Conservation (phyloP, 2,329 filamentous ascomycete species). For the Scedosporium dehoogii region DNA sequence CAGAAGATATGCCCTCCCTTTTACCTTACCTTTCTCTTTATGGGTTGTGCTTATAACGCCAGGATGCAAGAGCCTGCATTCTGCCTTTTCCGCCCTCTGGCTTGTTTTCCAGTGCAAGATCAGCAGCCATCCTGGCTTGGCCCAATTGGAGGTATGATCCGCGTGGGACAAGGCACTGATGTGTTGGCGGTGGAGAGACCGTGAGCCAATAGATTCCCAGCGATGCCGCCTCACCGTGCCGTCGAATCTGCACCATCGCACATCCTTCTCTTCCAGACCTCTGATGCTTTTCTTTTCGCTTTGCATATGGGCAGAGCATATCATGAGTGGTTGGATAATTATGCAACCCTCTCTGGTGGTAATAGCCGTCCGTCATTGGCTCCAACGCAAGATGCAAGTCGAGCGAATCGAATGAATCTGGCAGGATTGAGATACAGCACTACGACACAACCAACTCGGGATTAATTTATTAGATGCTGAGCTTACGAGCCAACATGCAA, state of each 20-base stretch:
- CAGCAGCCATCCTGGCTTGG: neutral
- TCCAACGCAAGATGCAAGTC: neutral
- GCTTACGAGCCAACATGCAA: too few relatives aligned
- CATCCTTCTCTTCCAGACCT: neutral
- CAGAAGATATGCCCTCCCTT: neutral
- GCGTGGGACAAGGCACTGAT: slow-evolving; percentile 3
- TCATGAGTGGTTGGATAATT: slow-evolving; percentile 6
- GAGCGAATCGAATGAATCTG: neutral
- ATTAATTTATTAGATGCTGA: too few relatives aligned
- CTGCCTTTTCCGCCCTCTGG: neutral
- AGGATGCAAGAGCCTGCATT: neutral
- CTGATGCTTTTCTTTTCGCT: neutral
- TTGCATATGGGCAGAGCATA: neutral
- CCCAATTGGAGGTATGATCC: slow-evolving; percentile 3
- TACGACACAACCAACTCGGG: too few relatives aligned
- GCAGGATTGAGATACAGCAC: neutral
- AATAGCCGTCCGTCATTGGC: neutral
- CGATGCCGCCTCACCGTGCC: slow-evolving; percentile 3
- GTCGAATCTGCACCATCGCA: neutral
- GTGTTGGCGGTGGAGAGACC: slow-evolving; percentile 5
- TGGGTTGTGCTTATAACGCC: neutral
- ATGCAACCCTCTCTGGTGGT: neutral
- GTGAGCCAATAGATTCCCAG: neutral
- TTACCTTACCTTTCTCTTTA: neutral
- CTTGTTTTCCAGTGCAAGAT: slow-evolving; percentile 3